phyloP scores from a whole-genome alignment of 257 asterid genomes.

The Plantago elongata region DNA sequence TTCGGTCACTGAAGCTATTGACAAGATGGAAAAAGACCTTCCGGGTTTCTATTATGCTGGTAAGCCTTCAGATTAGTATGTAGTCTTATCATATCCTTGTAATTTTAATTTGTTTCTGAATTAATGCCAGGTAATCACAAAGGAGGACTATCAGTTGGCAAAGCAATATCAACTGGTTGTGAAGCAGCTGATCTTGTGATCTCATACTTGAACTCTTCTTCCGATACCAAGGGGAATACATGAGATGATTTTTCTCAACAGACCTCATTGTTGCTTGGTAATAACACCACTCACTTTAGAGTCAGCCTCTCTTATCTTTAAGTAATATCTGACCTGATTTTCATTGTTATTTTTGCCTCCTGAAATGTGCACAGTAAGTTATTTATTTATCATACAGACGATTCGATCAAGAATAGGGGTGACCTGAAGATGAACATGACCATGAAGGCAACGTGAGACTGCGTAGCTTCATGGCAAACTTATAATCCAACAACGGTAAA shows the following conservation, averaged over 20 bases:
- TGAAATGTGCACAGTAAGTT: constrained; percentile 2
- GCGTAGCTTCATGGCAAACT: not conserved
- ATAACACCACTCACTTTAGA: constrained; percentile 1
- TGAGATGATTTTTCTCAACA: not conserved
- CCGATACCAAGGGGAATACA: constrained; percentile 17
- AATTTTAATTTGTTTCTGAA: not conserved
- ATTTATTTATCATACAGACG: constrained; percentile 1
- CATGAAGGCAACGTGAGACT: constrained; percentile 5
- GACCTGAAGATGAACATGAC: constrained; percentile 21
- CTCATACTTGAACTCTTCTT: constrained; percentile 55
- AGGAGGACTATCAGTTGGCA: constrained; percentile 90
- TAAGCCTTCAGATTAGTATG: constrained; percentile 20
- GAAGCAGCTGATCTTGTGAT: constrained; percentile 85
- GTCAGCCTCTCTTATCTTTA: constrained; percentile 1
- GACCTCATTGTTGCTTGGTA: constrained; percentile 15
- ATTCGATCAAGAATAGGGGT: constrained; percentile 15
- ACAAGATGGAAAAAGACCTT: constrained; percentile 73
- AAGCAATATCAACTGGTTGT: constrained; percentile 81
- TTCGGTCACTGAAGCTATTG: constrained; percentile 61
- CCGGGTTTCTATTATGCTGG: constrained; percentile 93
- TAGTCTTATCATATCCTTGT: constrained; percentile 9
- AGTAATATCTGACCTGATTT: not conserved
- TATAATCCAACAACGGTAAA: not conserved
- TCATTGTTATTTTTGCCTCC: constrained; percentile 9
- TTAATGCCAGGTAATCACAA: constrained; percentile 76